Conservation (phyloP, 2,329 filamentous ascomycete species). For the Clonostachys solani region DNA sequence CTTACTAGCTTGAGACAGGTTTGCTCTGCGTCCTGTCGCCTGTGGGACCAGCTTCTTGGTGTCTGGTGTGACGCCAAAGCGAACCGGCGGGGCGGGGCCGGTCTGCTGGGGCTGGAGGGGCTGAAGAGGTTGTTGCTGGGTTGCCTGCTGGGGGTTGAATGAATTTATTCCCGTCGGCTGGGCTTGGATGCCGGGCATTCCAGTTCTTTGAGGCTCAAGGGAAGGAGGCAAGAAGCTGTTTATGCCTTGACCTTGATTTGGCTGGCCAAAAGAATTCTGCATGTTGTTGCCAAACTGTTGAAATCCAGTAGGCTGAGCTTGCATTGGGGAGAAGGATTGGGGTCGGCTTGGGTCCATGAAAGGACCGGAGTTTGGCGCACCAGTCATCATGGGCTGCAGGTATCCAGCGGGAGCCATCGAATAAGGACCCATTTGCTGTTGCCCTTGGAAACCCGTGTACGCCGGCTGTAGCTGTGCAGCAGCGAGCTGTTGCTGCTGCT, state of each 20-base stretch:
- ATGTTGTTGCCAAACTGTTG: slow-evolving; percentile 40
- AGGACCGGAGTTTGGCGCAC: slow-evolving; percentile 30
- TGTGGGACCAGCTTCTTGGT: slow-evolving; percentile 79
- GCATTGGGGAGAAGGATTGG: slow-evolving; percentile 40
- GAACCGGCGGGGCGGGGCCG: slow-evolving; percentile 75
- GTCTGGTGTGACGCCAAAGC: slow-evolving; percentile 75
- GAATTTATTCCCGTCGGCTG: slow-evolving; percentile 48
- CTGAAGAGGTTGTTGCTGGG: slow-evolving; percentile 35
- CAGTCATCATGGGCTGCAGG: slow-evolving; percentile 48
- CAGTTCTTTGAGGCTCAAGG: slow-evolving; percentile 56
- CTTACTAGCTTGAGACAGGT: slow-evolving; percentile 94
- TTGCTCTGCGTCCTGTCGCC: slow-evolving; percentile 83
- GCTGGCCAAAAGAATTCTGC: slow-evolving; percentile 30
- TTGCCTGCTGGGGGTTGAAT: slow-evolving; percentile 31
- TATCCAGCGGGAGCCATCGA: slow-evolving; percentile 21
- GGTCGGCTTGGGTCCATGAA: slow-evolving; percentile 26
- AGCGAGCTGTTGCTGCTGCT: slow-evolving; percentile 24
- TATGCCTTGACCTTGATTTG: slow-evolving; percentile 26
- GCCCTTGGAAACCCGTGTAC: slow-evolving; percentile 25
- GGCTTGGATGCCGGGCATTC: slow-evolving; percentile 39
- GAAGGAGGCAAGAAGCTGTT: slow-evolving; percentile 56
- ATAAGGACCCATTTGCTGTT: slow-evolving; percentile 31
- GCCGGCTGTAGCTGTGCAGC: slow-evolving; percentile 21
- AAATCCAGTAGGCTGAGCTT: slow-evolving; percentile 64
- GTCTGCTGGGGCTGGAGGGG: slow-evolving; percentile 42